These are phyloP conservation scores for Magnaporthiopsis rhizophila DNA, from an alignment of 2,329 filamentous ascomycete species.

Conservation along the genomic window DNA sequence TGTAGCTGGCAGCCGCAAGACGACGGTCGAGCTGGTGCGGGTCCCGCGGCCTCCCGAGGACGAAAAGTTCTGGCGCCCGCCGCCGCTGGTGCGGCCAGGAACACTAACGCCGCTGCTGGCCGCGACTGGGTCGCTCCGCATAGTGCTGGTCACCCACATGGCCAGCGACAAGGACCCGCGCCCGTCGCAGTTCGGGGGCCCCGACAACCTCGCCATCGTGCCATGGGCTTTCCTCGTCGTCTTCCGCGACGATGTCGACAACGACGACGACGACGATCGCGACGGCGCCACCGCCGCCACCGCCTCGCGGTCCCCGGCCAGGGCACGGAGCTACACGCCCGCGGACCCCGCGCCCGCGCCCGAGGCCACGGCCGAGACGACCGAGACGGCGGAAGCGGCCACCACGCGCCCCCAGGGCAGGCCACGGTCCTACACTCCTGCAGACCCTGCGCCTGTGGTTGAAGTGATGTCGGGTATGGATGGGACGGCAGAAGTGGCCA, in stretches of 20 bases:
- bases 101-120: constrained; percentile 7
- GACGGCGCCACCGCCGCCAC: too few relatives aligned
- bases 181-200: neutral
- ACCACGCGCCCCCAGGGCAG: too few relatives aligned
- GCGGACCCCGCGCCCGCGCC: too few relatives aligned
- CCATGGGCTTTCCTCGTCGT: constrained; percentile 8
- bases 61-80: constrained; percentile 6
- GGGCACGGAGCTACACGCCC: too few relatives aligned
- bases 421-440: too few relatives aligned
- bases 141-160: constrained; percentile 7
- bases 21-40: constrained; percentile 5
- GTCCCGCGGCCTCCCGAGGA: constrained; percentile 7
- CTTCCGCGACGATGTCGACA: neutral
- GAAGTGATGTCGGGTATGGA: too few relatives aligned
- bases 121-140: neutral
- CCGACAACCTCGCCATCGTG: constrained; percentile 5
- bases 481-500: too few relatives aligned
- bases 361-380: neutral
- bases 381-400: neutral
- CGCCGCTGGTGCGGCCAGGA: constrained; percentile 3
- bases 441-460: too few relatives aligned
- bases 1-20: neutral
- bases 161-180: constrained; percentile 7
- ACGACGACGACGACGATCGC: neutral
- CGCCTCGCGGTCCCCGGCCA: neutral